These are phyloP conservation scores for Diaporthe vaccinii DNA, from an alignment of 2,329 filamentous ascomycete genomes.

Conservation along the genomic window DNA sequence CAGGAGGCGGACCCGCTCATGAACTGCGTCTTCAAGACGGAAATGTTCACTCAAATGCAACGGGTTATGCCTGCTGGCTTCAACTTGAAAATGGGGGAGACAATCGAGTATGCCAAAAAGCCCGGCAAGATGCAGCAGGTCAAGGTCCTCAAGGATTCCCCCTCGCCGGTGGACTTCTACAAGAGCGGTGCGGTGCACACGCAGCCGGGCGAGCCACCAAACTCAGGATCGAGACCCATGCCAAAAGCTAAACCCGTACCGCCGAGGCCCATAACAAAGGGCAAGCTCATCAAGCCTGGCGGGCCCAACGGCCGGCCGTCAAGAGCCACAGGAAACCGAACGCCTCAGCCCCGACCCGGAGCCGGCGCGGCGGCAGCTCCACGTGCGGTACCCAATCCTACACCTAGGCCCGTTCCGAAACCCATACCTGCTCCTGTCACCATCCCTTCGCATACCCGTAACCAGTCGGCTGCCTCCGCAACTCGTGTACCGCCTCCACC, in stretches of 20 bases:
- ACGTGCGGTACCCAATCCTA: slow-evolving; percentile 46
- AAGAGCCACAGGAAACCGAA: slow-evolving; percentile 70
- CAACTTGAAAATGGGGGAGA: slow-evolving; percentile 84
- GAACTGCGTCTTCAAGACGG: slow-evolving; percentile 95
- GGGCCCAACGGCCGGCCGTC: slow-evolving; percentile 87
- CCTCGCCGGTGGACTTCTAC: slow-evolving; percentile 83
- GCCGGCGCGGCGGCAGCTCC: slow-evolving; percentile 46
- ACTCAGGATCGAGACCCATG: slow-evolving; percentile 84
- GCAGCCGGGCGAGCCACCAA: slow-evolving; percentile 84
- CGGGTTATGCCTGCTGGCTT: slow-evolving; percentile 83
- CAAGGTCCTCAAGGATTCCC: slow-evolving; percentile 91
- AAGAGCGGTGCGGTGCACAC: slow-evolving; percentile 95
- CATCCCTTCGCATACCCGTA: slow-evolving; percentile 67
- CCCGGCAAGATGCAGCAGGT: slow-evolving; percentile 91
- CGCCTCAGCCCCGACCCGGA: slow-evolving; percentile 59
- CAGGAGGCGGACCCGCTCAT: slow-evolving; percentile 95
- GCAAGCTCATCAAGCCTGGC: slow-evolving; percentile 91
- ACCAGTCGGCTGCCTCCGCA: slow-evolving; percentile 65
- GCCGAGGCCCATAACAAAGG: slow-evolving; percentile 90
- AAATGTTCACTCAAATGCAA: slow-evolving; percentile 94
- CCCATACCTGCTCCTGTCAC: slow-evolving; percentile 49
- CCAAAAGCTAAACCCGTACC: slow-evolving; percentile 89
- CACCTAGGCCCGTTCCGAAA: slow-evolving; percentile 28
- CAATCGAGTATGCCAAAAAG: slow-evolving; percentile 97
- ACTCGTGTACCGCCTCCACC: slow-evolving; percentile 72